Evolutionary conservation across 805 yeast genomes (phyloP).

Genomic region (Yamadazyma akitaensis): DNA sequence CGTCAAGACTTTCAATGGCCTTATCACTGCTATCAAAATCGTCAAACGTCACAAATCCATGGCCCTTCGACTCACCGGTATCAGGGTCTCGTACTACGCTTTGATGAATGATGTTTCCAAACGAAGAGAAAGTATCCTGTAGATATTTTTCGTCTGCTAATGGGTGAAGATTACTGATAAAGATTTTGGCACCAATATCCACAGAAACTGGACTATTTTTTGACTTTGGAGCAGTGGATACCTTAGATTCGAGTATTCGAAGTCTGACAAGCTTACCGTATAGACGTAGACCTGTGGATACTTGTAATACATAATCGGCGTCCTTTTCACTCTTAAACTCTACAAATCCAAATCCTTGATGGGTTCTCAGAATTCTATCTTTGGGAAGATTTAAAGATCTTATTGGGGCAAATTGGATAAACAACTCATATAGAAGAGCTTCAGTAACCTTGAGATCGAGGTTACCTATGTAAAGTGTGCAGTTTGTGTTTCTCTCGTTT

Average conservation of each 20-base stretch:
- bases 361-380: conserved; percentile 65
- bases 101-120: conserved; percentile 62
- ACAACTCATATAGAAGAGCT: conserved; percentile 69
- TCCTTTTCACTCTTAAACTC: conserved; percentile 61
- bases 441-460: conserved; percentile 75
- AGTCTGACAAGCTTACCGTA: conserved; percentile 56
- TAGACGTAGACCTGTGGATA: conserved; percentile 58
- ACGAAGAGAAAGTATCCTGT: conserved; percentile 55
- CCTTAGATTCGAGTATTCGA: conserved; percentile 12
- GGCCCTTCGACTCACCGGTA: conserved; percentile 52
- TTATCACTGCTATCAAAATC: conserved; percentile 66
- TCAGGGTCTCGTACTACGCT: conserved; percentile 45
- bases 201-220: conserved; percentile 10
- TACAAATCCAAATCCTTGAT: conserved; percentile 88
- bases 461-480: conserved; percentile 78
- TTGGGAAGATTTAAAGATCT: conserved; percentile 69
- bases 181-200: conserved; percentile 52
- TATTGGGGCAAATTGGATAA: conserved; percentile 82
- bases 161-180: conserved; percentile 60
- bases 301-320: conserved; percentile 62
- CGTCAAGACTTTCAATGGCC: conserved; percentile 68
- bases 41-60: conserved; percentile 63
- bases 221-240: conserved; percentile 11
- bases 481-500: conserved; percentile 53
- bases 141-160: conserved; percentile 60